Evolutionary conservation across 1,284 basidiomycete species (phyloP).

Genomic region (Inonotus obliquus): DNA sequence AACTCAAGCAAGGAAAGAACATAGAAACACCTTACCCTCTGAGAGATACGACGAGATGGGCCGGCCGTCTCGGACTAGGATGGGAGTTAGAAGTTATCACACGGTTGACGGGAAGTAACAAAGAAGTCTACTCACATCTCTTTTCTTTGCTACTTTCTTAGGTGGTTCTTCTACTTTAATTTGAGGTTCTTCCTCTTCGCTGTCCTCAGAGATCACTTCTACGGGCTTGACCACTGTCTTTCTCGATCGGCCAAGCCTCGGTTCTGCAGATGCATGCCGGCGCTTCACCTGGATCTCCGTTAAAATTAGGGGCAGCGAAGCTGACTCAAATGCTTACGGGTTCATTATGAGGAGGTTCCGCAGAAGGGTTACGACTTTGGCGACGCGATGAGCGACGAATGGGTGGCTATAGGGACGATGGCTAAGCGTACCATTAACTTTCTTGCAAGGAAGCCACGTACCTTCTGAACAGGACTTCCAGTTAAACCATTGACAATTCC

Average conservation of each 20-base stretch:
- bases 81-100: neutral
- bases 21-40: constrained; percentile 4
- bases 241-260: constrained; percentile 47
- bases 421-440: neutral
- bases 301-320: constrained; percentile 8
- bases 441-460: constrained; percentile 19
- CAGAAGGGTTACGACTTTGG: constrained; percentile 43
- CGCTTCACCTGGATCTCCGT: constrained; percentile 47
- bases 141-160: constrained; percentile 9
- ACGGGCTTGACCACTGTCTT: constrained; percentile 31
- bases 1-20: neutral
- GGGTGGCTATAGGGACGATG: constrained; percentile 24
- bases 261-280: constrained; percentile 65
- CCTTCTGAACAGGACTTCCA: constrained; percentile 46
- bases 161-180: constrained; percentile 10
- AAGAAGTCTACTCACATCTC: constrained; percentile 2
- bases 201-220: constrained; percentile 63
- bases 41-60: constrained; percentile 13
- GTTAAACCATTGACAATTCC: constrained; percentile 77
- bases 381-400: constrained; percentile 45
- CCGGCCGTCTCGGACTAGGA: constrained; percentile 6
- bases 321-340: constrained; percentile 35
- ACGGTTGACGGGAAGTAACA: neutral
- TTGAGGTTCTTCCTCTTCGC: constrained; percentile 68
- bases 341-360: constrained; percentile 40